Percentiles rank a stretch among this genome's conserved stretches.
These are phyloP conservation scores for Tricholoma furcatifolium DNA, from an alignment of 768 basidiomycete species.

Conservation along the genomic window DNA sequence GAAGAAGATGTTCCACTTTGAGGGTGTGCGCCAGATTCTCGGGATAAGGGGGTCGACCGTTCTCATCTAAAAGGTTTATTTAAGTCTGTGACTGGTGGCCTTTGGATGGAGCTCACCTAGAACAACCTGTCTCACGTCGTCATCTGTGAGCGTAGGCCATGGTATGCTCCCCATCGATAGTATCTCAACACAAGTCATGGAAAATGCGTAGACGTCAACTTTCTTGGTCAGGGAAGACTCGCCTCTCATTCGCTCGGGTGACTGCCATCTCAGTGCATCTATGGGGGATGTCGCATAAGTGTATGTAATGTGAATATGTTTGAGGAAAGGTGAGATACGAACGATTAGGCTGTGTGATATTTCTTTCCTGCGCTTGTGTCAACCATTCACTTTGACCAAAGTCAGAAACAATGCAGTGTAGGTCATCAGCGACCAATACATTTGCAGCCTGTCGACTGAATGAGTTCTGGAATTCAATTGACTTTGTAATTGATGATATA, in stretches of 20 bases:
- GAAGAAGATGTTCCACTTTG: conserved; percentile 1
- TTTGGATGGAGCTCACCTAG: conserved; percentile 34
- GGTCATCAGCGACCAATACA: conserved; percentile 65
- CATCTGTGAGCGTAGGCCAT: conserved; percentile 53
- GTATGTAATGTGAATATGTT: not conserved
- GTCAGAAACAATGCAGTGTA: conserved; percentile 70
- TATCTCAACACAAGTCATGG: conserved; percentile 63
- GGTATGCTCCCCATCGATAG: conserved; percentile 61
- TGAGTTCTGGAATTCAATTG: not conserved
- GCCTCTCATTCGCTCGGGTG: conserved; percentile 61
- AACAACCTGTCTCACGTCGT: conserved; percentile 48
- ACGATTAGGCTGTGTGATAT: conserved; percentile 28
- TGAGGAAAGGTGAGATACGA: not conserved
- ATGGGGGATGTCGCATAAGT: not conserved
- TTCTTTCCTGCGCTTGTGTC: conserved; percentile 58
- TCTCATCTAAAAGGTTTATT: not conserved
- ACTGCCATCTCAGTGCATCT: conserved; percentile 56
- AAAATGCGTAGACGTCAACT: conserved; percentile 68
- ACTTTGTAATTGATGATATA: conserved; percentile 23
- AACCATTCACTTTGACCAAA: conserved; percentile 82
- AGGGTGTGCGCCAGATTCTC: conserved; percentile 2
- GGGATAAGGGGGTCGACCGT: conserved; percentile 14
- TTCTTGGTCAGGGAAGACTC: conserved; percentile 39
- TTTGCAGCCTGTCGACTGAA: conserved; percentile 54
- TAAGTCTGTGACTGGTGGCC: not conserved